A percentile compares a stretch with the other conserved stretches of the same genome.
Conservation (phyloP, 495 filamentous ascomycete genomes). For the Penicillium verhagenii region DNA sequence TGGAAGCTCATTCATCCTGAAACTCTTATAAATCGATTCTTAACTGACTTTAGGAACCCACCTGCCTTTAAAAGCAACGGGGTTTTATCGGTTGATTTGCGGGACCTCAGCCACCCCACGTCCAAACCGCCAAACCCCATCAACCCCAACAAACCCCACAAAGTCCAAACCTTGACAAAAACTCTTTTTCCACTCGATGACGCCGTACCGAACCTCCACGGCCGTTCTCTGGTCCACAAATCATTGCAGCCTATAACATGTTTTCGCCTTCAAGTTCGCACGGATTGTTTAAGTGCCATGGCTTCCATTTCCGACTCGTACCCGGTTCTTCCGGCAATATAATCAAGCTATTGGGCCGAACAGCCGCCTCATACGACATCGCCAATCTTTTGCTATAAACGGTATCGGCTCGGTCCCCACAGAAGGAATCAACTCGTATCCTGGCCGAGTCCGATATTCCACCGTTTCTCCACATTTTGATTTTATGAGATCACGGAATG, state of each 20-base stretch:
- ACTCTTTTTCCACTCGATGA: conserved; percentile 16
- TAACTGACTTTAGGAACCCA: neutral
- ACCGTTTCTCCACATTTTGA: conserved; percentile 21
- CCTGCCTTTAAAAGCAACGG: conserved; percentile 13
- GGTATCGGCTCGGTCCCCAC: neutral
- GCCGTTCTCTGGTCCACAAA: neutral
- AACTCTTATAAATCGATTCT: neutral
- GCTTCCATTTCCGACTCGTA: neutral
- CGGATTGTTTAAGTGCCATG: neutral
- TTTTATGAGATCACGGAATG: conserved; percentile 9
- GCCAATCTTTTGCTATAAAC: neutral
- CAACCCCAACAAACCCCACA: conserved; percentile 13
- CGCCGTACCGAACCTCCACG: conserved; percentile 2
- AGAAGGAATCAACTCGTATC: neutral
- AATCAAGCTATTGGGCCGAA: neutral
- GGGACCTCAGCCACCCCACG: conserved; percentile 2
- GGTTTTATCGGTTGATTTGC: conserved; percentile 17
- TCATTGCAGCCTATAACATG: neutral
- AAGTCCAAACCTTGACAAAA: conserved; percentile 8
- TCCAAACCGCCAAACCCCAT: no score
- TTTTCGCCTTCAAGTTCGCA: neutral
- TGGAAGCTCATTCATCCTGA: neutral
- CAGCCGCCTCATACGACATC: conserved; percentile 1
- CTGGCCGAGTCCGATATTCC: conserved; percentile 4
- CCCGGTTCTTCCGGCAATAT: conserved; percentile 6